These are phyloP conservation scores for Flaveria robusta DNA, from an alignment of 129 eudicot species.

Conservation along the genomic window DNA sequence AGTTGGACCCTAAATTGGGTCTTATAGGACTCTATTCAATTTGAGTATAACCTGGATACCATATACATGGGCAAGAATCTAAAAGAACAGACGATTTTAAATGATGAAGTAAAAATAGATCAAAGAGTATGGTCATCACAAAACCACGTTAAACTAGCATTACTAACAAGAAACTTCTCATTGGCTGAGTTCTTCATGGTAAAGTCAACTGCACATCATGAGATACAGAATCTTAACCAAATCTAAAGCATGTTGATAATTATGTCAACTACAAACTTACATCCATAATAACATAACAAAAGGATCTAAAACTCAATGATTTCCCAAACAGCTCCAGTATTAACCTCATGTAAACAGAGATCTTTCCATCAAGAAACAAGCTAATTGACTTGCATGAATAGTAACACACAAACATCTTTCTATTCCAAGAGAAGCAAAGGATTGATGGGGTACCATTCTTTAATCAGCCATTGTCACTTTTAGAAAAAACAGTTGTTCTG, in stretches of 20 bases:
- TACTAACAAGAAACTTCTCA: constrained; percentile 16
- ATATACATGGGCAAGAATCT: constrained; percentile 1
- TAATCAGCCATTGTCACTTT: neutral
- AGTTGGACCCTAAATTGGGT: neutral
- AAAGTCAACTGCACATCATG: constrained; percentile 9
- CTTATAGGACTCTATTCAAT: constrained; percentile 9
- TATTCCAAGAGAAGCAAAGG: neutral
- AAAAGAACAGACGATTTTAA: constrained; percentile 8
- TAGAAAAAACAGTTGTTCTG: neutral
- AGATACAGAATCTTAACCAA: constrained; percentile 10
- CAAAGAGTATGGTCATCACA: constrained; percentile 21
- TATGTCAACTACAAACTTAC: neutral
- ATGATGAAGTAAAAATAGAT: neutral
- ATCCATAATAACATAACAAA: neutral
- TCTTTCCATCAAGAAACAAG: constrained; percentile 14
- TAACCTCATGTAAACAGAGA: neutral
- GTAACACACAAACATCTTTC: constrained; percentile 2
- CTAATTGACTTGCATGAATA: neutral
- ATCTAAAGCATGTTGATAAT: constrained; percentile 11
- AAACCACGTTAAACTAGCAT: constrained; percentile 18
- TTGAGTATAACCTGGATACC: constrained; percentile 8
- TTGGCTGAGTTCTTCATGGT: neutral
- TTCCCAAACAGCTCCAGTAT: constrained; percentile 8
- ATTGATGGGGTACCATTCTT: neutral
- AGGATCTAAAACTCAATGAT: neutral